Evolutionary conservation across 352 stramenopile species (phyloP).

Genomic region (Pythium phragmitis): DNA sequence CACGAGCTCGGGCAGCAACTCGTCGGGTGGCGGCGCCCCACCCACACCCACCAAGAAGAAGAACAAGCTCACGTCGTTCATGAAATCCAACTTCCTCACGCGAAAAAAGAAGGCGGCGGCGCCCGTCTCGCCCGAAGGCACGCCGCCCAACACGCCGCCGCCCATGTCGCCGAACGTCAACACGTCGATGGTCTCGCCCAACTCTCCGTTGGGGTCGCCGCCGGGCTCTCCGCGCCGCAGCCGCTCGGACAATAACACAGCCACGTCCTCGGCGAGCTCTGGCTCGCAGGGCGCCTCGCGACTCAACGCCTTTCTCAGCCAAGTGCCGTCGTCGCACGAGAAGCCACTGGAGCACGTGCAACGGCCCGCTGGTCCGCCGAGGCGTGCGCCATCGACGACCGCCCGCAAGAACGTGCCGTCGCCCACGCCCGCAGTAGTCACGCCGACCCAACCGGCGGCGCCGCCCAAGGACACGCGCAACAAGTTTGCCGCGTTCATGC

Average conservation of each 20-base stretch:
- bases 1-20: slow-evolving; percentile 60
- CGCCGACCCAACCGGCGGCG: not conserved
- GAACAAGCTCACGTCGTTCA: slow-evolving; percentile 75
- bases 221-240: slow-evolving; percentile 22
- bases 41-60: slow-evolving; percentile 55
- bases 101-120: slow-evolving; percentile 58
- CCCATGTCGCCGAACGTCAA: slow-evolving; percentile 49
- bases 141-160: slow-evolving; percentile 53
- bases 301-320: slow-evolving; percentile 75
- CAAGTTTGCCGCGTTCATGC: slow-evolving; percentile 84
- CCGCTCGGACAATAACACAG: slow-evolving; percentile 31
- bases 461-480: slow-evolving; percentile 46
- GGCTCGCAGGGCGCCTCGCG: slow-evolving; percentile 36
- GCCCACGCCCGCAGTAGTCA: not conserved
- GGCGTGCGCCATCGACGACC: slow-evolving; percentile 36
- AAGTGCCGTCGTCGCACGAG: slow-evolving; percentile 60
- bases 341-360: slow-evolving; percentile 60
- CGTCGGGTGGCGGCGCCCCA: slow-evolving; percentile 31
- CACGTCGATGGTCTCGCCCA: slow-evolving; percentile 28
- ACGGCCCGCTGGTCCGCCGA: slow-evolving; percentile 54
- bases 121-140: slow-evolving; percentile 43
- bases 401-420: slow-evolving; percentile 33
- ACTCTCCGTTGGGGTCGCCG: slow-evolving; percentile 33
- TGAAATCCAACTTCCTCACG: slow-evolving; percentile 75
- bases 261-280: slow-evolving; percentile 44